Evolutionary conservation across 2,329 filamentous ascomycete species (phyloP).

Genomic region (Trichophyton schoenleinii): DNA sequence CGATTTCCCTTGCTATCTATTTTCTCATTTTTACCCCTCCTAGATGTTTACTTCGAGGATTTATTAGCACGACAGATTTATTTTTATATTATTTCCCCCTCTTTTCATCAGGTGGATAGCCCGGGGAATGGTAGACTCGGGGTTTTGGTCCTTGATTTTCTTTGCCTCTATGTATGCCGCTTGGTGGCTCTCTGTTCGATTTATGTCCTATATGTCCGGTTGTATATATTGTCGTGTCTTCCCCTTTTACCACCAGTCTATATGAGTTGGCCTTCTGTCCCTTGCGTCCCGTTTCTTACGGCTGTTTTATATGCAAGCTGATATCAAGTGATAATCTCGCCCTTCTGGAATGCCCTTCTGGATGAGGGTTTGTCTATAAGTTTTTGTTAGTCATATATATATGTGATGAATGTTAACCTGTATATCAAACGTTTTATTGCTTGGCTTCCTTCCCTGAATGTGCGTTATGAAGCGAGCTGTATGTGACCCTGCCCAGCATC

Average conservation of each 20-base stretch:
- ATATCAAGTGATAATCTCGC: not conserved
- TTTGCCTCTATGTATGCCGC: not conserved
- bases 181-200: not conserved
- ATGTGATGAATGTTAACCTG: not conserved
- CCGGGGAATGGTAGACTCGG: not conserved
- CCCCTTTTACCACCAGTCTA: not conserved
- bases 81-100: not conserved
- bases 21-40: not conserved
- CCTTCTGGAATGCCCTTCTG: not conserved
- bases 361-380: not conserved
- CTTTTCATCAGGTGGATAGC: not conserved
- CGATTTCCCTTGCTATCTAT: not conserved
- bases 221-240: not conserved
- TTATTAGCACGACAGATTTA: not conserved
- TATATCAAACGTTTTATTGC: not conserved
- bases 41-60: not conserved
- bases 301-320: not conserved
- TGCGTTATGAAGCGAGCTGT: not conserved
- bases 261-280: not conserved
- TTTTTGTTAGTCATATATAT: not conserved
- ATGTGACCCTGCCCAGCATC: not conserved
- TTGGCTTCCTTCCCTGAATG: not conserved
- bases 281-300: not conserved
- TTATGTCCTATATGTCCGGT: not conserved
- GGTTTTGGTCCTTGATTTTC: not conserved